A percentile compares a stretch with the other conserved stretches of the same genome.
Conservation (phyloP, 345 rosid species). For the Barbarea vulgaris region DNA sequence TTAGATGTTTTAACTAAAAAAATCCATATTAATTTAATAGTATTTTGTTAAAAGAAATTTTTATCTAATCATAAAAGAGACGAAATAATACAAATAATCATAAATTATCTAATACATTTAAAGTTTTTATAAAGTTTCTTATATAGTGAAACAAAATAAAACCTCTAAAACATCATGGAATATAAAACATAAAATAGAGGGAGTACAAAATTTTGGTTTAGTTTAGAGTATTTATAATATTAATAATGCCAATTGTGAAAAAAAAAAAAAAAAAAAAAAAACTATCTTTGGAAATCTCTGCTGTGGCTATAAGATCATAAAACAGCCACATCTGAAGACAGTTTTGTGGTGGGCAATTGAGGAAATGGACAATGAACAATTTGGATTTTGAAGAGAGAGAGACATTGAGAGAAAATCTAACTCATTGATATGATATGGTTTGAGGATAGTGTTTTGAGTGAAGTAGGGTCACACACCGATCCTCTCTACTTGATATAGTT, state of each 20-base stretch:
- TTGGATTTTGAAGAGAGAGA: constrained; percentile 24
- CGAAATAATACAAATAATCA: too few species aligned
- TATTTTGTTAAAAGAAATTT: too few species aligned
- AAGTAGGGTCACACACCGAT: constrained; percentile 37
- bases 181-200: too few species aligned
- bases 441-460: constrained; percentile 38
- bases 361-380: constrained; percentile 34
- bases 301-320: constrained; percentile 26
- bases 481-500: constrained; percentile 7
- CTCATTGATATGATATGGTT: constrained; percentile 32
- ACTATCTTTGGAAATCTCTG: constrained; percentile 12
- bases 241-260: not conserved
- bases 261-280: not conserved
- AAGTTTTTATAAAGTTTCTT: too few species aligned
- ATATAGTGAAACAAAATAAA: too few species aligned
- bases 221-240: constrained; percentile 2
- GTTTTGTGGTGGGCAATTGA: constrained; percentile 34
- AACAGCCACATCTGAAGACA: constrained; percentile 29
- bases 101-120: too few species aligned
- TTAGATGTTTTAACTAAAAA: too few species aligned
- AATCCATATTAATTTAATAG: too few species aligned
- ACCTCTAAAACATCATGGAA: too few species aligned
- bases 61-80: too few species aligned
- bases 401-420: constrained; percentile 28
- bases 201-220: too few species aligned